phyloP scores from a whole-genome alignment of 305 asterid species.

The Ilex paraguariensis region DNA sequence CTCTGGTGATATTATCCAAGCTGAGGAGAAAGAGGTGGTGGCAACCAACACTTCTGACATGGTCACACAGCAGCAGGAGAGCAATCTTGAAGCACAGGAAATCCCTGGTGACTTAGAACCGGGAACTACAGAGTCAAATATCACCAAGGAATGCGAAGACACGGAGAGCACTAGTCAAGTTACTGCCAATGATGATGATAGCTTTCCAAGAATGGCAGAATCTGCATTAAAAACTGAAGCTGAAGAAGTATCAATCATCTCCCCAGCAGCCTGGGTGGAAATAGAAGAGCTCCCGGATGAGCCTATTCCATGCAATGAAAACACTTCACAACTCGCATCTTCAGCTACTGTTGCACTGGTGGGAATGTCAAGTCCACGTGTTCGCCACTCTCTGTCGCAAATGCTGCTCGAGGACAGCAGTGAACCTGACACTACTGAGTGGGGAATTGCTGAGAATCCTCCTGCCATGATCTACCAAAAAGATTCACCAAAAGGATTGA shows the following conservation, averaged over 20 bases:
- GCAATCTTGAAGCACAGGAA: constrained; percentile 23
- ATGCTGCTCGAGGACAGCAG: constrained; percentile 94
- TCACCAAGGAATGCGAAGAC: constrained; percentile 37
- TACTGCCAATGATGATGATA: constrained; percentile 20
- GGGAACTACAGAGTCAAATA: constrained; percentile 18
- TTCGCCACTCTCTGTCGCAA: constrained; percentile 95
- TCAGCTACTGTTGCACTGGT: constrained; percentile 38
- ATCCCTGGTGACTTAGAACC: constrained; percentile 20
- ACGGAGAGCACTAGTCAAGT: constrained; percentile 33
- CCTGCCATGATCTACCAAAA: constrained; percentile 68
- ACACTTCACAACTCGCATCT: constrained; percentile 34
- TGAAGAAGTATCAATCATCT: constrained; percentile 62
- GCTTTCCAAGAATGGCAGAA: constrained; percentile 23
- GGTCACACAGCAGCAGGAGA: constrained; percentile 39
- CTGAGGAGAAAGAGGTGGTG: constrained; percentile 37
- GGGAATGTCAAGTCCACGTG: constrained; percentile 64
- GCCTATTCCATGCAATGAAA: constrained; percentile 29
- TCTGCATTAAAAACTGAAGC: constrained; percentile 28
- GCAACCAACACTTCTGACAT: not conserved
- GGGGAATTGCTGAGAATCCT: constrained; percentile 98
- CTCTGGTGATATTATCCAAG: constrained; percentile 24
- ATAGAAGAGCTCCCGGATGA: constrained; percentile 67
- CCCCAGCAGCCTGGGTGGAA: constrained; percentile 95
- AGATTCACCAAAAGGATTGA: constrained; percentile 91
- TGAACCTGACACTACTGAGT: constrained; percentile 71